phyloP scores from a whole-genome alignment of 148 eudicot species.

The Camellia sinensis region DNA sequence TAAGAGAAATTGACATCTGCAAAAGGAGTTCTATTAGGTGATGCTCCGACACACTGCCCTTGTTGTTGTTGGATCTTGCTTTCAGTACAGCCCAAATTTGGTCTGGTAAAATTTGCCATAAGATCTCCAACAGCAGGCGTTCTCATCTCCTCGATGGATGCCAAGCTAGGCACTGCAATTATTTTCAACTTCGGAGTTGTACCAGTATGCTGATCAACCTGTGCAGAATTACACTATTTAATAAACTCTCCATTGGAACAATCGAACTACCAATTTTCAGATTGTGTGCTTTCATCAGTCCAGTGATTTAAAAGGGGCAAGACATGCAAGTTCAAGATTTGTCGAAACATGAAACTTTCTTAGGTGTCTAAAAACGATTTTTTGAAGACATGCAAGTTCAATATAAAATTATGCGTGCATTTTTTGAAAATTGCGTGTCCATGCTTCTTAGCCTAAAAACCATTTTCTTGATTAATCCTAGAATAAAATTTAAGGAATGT shows the following conservation, averaged over 20 bases:
- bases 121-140: slow-evolving; percentile 29
- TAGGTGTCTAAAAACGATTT: no score
- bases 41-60: slow-evolving; percentile 18
- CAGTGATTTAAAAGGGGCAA: no score
- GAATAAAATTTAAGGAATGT: background rate
- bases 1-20: slow-evolving; percentile 39
- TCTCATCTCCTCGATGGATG: slow-evolving; percentile 72
- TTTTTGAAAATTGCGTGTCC: no score
- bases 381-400: no score
- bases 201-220: slow-evolving; percentile 52
- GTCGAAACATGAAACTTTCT: no score
- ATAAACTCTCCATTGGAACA: background rate
- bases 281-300: no score
- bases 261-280: no score
- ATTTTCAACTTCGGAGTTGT: slow-evolving; percentile 34
- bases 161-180: slow-evolving; percentile 58
- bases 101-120: slow-evolving; percentile 9
- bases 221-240: slow-evolving; percentile 18
- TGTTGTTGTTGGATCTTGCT: slow-evolving; percentile 36
- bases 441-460: no score
- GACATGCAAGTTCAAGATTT: no score
- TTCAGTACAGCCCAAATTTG: slow-evolving; percentile 22
- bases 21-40: slow-evolving; percentile 62
- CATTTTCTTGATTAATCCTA: background rate
- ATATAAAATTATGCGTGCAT: no score